Percentiles rank a stretch among this genome's conserved stretches.
These are phyloP conservation scores for Botrytis hyacinthi DNA, from an alignment of 2,329 filamentous ascomycete species.

Conservation along the genomic window DNA sequence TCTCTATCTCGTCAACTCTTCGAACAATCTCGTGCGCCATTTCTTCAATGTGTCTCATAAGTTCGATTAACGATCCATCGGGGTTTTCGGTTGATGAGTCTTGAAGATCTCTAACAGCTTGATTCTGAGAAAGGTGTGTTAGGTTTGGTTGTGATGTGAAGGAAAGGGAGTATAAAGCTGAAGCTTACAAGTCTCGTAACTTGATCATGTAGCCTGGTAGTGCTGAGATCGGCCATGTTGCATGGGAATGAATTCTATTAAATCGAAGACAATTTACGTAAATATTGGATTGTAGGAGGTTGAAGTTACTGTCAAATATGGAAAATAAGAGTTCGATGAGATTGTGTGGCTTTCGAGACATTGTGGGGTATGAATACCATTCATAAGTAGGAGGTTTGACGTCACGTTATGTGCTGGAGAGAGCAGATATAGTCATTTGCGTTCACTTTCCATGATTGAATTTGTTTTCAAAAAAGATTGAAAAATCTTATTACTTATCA, in stretches of 20 bases:
- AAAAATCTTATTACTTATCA: background rate
- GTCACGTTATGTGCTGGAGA: background rate
- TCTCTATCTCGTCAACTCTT: background rate
- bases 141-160: background rate
- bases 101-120: background rate
- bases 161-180: accelerated
- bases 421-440: background rate
- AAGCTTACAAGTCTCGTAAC: background rate
- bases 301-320: background rate
- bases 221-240: background rate
- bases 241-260: background rate
- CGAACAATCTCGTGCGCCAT: background rate
- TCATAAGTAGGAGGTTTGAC: background rate
- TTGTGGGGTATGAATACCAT: background rate
- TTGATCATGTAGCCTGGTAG: background rate
- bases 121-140: background rate
- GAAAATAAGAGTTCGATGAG: background rate
- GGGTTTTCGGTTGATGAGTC: background rate
- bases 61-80: background rate
- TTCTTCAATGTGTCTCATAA: background rate
- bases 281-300: too few species aligned
- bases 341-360: background rate
- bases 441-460: background rate
- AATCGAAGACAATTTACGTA: too few species aligned
- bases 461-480: background rate